A percentile compares a stretch with the other conserved stretches of the same genome.
Evolutionary conservation across 345 rosid species (phyloP).

Genomic region (Schrenkiella parvula): DNA sequence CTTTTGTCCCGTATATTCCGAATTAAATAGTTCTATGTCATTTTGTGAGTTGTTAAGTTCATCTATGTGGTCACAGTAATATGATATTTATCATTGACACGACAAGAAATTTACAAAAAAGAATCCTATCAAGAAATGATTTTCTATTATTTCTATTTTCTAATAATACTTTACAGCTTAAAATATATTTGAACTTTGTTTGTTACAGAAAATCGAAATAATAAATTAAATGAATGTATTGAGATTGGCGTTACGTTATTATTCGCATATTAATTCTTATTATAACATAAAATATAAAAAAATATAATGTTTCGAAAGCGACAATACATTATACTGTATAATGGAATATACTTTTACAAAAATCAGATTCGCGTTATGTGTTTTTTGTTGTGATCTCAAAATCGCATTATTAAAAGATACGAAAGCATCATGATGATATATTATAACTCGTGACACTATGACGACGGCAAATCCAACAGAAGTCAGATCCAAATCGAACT

Average conservation of each 20-base stretch:
- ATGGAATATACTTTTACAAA: neutral
- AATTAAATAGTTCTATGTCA: neutral
- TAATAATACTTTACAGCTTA: neutral
- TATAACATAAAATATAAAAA: neutral
- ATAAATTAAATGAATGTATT: neutral
- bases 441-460: conserved; percentile 8
- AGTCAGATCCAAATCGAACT: conserved; percentile 16
- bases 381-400: neutral
- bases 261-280: neutral
- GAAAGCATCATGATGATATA: neutral
- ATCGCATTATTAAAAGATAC: neutral
- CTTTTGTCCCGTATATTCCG: neutral
- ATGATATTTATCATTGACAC: neutral
- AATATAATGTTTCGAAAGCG: neutral
- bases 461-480: neutral
- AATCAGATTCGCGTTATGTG: neutral
- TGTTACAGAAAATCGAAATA: neutral
- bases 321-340: neutral
- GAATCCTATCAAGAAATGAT: neutral
- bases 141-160: neutral
- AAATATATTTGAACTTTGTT: neutral
- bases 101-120: neutral
- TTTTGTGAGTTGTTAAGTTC: neutral
- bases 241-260: neutral
- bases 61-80: neutral